Base-by-base conservation (phyloP, 495 filamentous ascomycete genomes). In the Pseudevernia furfuracea region DNA sequence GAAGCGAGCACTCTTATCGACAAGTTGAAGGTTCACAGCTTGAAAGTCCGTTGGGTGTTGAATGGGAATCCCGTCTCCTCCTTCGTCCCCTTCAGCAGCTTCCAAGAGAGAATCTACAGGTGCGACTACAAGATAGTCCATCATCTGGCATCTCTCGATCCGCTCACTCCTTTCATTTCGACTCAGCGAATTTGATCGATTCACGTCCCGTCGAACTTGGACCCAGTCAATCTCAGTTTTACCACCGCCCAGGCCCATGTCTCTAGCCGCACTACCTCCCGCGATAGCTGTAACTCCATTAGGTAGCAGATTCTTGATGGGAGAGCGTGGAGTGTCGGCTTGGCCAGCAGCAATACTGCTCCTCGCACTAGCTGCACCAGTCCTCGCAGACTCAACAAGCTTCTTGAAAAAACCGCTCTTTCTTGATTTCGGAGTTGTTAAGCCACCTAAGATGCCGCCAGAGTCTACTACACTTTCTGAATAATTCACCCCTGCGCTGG, bases 371-470 rank as follows among this genome's bases (percentile, higher is more conserved):
- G 94, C 94, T 14, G 96, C 92, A 19, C 89, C 89, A 0, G 95
- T 96, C 76, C 95, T 96, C 15, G 93, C 94, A 14, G 90, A 89
- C 62, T 97, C 93, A 43, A 97, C 83, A 59, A 99, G 92, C 69
- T 95, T 95, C 76, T 94, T 96, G 75, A 99, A 91, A 71, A 99
- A 96, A 28, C 93, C 93, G 48, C 85, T 86, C 76, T 94, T 97
- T 74, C 93, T 96, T 7, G 86, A 79, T 73, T 93, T 97, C 4
- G 92, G 92, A 14, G 90, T 83, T n/a, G 86, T 84, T 48, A 96
- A 80, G 7, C 92, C 92, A 39, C 92, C 89, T 23, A 97, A 81
- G 0, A 83, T 76, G 25, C 82, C 73, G 64, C 76, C 68, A 59
- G 80, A 74, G 39, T 84, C 82, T 55, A 81, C 79, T 32, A 69